Evolutionary conservation across 2,329 filamentous ascomycete genomes (phyloP).

Genomic region (Exserohilum rostratum): DNA sequence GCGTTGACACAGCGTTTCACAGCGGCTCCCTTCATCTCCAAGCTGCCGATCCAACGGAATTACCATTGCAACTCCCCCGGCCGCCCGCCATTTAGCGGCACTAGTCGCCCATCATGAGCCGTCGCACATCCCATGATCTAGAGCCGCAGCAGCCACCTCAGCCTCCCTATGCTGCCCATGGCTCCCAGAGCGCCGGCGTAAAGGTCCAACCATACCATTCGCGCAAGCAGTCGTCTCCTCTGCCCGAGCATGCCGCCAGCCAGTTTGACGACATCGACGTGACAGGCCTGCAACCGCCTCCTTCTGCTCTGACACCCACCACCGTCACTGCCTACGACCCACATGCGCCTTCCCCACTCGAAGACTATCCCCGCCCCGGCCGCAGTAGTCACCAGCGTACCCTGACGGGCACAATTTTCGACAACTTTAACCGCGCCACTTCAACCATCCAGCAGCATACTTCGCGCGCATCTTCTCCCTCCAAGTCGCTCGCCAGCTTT

Average conservation of each 20-base stretch:
- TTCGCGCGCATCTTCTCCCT: slow-evolving; percentile 47
- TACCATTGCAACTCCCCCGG: not conserved
- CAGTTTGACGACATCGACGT: slow-evolving; percentile 46
- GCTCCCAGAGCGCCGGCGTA: slow-evolving; percentile 33
- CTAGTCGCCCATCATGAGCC: slow-evolving; percentile 31
- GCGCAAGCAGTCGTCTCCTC: slow-evolving; percentile 31
- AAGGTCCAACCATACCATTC: slow-evolving; percentile 24
- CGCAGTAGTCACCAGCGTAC: slow-evolving; percentile 41
- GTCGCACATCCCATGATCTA: slow-evolving; percentile 22
- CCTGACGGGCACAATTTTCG: slow-evolving; percentile 45
- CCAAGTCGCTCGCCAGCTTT: slow-evolving; percentile 49
- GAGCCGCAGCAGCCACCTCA: slow-evolving; percentile 26
- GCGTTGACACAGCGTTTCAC: slow-evolving; percentile 36
- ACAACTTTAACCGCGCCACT: slow-evolving; percentile 47
- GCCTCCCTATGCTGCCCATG: slow-evolving; percentile 39
- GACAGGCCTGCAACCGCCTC: slow-evolving; percentile 36
- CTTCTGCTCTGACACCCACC: slow-evolving; percentile 41
- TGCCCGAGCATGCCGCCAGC: slow-evolving; percentile 23
- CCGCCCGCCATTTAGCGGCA: slow-evolving; percentile 15
- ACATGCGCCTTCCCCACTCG: slow-evolving; percentile 37
- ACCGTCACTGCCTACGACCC: slow-evolving; percentile 44
- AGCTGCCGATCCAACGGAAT: slow-evolving; percentile 17
- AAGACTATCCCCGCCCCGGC: slow-evolving; percentile 30
- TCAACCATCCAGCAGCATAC: slow-evolving; percentile 47
- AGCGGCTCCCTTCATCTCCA: slow-evolving; percentile 20